A percentile compares a stretch with the other conserved stretches of the same genome.
Conservation (phyloP, 2,329 filamentous ascomycete species). For the Aureobasidium sp. region DNA sequence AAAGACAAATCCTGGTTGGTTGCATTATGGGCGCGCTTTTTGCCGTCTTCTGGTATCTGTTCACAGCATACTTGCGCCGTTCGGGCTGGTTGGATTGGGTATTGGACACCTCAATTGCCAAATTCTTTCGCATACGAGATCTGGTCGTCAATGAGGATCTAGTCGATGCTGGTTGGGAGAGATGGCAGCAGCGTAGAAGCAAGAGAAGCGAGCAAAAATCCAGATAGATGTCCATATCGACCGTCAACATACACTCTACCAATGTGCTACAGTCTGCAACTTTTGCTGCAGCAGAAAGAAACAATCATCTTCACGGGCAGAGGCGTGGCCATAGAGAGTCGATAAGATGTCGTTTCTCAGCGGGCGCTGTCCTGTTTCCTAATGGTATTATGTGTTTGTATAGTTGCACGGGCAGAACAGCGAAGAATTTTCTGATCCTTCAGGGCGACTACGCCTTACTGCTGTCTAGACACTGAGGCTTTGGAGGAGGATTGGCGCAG, state of each 20-base stretch:
- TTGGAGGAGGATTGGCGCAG: not conserved
- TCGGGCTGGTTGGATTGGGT: conserved; percentile 64
- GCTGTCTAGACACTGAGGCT: not conserved
- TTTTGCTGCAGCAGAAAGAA: too few relatives aligned
- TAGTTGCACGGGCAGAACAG: not conserved
- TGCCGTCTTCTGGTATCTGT: conserved; percentile 68
- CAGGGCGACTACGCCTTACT: not conserved
- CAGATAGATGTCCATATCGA: not conserved
- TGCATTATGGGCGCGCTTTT: conserved; percentile 60
- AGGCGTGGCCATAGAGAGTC: not conserved
- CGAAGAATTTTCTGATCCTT: not conserved
- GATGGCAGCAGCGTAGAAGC: conserved; percentile 59
- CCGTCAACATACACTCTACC: not conserved
- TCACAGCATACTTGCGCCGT: conserved; percentile 58
- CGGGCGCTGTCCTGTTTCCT: not conserved
- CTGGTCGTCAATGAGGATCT: conserved; percentile 81
- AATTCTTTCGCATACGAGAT: conserved; percentile 67
- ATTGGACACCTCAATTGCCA: conserved; percentile 55
- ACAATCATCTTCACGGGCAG: not conserved
- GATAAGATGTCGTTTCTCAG: too few relatives aligned
- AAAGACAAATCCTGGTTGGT: conserved; percentile 77
- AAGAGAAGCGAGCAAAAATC: conserved; percentile 18
- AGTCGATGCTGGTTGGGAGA: conserved; percentile 86
- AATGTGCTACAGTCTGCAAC: too few relatives aligned
- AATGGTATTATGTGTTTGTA: not conserved